A percentile compares a stretch with the other conserved stretches of the same genome.
Conservation (phyloP, 768 basidiomycete species). For the Lactarius sp. region DNA sequence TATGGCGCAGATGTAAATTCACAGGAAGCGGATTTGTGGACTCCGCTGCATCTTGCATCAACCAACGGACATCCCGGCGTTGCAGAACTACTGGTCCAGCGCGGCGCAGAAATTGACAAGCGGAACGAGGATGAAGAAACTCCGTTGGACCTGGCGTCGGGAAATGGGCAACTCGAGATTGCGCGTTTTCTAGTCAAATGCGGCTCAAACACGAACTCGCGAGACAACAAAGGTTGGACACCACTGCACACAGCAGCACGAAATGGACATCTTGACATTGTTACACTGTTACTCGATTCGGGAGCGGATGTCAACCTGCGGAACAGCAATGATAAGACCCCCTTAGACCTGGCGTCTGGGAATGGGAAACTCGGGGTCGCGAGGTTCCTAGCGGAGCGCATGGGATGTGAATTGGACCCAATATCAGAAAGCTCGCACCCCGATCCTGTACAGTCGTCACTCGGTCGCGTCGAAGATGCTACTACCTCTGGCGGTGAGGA, state of each 20-base stretch:
- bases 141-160: not conserved
- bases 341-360: not conserved
- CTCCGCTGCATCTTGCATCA: conserved; percentile 1
- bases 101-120: not conserved
- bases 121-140: not conserved
- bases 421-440: too few species aligned
- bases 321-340: not conserved
- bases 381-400: not conserved
- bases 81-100: not conserved
- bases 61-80: not conserved
- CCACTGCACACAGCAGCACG: not conserved
- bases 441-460: not conserved
- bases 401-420: not conserved
- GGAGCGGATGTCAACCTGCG: not conserved
- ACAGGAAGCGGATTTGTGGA: not conserved
- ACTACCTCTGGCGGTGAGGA: too few species aligned
- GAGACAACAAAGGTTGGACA: not conserved
- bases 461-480: accelerated
- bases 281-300: not conserved
- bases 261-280: not conserved
- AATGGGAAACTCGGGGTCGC: not conserved
- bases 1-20: not conserved
- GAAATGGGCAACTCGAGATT: not conserved
- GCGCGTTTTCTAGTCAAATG: not conserved
- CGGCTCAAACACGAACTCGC: not conserved